Evolutionary conservation across 768 basidiomycete species (phyloP), one percentile per base, ranked within the genome.

Genomic region (Hygrophoropsis aurantiaca): DNA sequence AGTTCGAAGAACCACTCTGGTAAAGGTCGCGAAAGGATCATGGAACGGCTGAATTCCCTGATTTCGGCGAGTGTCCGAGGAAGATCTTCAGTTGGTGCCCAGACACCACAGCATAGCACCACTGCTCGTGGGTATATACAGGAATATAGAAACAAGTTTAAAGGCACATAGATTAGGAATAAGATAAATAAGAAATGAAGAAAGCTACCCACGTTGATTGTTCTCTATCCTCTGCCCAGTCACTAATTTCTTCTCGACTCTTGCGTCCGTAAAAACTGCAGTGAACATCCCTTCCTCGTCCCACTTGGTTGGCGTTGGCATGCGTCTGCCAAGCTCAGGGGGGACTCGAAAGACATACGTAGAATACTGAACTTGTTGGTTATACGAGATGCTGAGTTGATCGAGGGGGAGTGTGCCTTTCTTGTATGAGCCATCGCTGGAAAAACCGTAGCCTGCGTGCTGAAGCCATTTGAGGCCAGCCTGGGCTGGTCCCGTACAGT

Each of bases 401-500:
- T 58, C 46, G n/a, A 59, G 40, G 3, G 59, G 46, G 10, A 55
- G 35, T 15, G 32, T 51, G 9, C 50, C 42, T n/a, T n/a, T n/a
- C 38, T 52, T 21, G 27, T 45, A 39, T 23, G 23, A 41, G n/a
- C 51, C 19, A 42, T 42, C 19, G 9, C n/a, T n/a, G n/a, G n/a
- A n/a, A n/a, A 24, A 16, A 27, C 50, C 57, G 44, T 57, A 65
- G 16, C 55, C 54, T 7, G 55, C 50, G 16, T 44, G 50, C 19
- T 51, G 42, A 6, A 70, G 49, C 60, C 60, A 65, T 30, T 58
- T 63, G 0, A 57, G n/a, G 19, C 62, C 65, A 13, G 57, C 57
- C 21, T 56, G 51, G 4, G 60, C 47, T 13, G 58, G 49, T 2
- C 68, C 68, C 1, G 66, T 64, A 41, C 65, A 66, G 46, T 70